Evolutionary conservation across 805 yeast genomes (phyloP), one percentile per base, ranked within the genome.

Genomic region (Saccharomyces eubayanus): DNA sequence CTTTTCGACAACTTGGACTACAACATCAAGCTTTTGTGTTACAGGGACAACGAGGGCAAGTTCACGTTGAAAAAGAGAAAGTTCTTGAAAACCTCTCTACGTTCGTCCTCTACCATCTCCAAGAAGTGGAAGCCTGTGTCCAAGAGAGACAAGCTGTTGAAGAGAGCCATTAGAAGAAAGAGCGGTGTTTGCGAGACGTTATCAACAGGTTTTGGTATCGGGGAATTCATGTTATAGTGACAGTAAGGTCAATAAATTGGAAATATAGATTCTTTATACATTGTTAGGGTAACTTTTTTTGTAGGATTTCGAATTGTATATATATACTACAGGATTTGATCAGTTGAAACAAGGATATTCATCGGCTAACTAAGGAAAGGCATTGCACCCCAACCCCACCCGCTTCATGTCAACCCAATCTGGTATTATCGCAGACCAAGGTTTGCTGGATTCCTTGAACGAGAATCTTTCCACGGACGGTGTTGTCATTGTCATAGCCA

Each of bases 331-430:
- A 45, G 14, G 28, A 12, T 29, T 10, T 21, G 16, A 31, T 9
- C 9, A 16, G 2, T 16, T 31, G 9, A 6, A n/a, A 29, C 5
- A 12, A 6, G 21, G 12, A 6, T n/a, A 16, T 48, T 48, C 14
- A n/a, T 2, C n/a, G 10, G 24, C n/a, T 40, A n/a, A 47, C 12
- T 28, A n/a, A 14, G 6, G 8, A 27, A 14, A 21, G n/a, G n/a
- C 11, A 14, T 6, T 27, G 1, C n/a, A 24, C 6, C 10, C 40
- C 11, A 28, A 28, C 31, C 40, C 11, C 28, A 28, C 31, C 11
- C 30, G 24, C 41, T 30, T 4, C 45, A 84, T 84, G 89, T 83
- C 89, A 1, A 79, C 74, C 55, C 87, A 82, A 64, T 82, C 87
- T 0, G 89, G 89, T 54, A 84, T 84, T 53, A 59, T 62, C 10